Evolutionary conservation across 2,329 filamentous ascomycete species (phyloP), one percentile per base, ranked within the genome.

Genomic region (Graphilbum sp.): DNA sequence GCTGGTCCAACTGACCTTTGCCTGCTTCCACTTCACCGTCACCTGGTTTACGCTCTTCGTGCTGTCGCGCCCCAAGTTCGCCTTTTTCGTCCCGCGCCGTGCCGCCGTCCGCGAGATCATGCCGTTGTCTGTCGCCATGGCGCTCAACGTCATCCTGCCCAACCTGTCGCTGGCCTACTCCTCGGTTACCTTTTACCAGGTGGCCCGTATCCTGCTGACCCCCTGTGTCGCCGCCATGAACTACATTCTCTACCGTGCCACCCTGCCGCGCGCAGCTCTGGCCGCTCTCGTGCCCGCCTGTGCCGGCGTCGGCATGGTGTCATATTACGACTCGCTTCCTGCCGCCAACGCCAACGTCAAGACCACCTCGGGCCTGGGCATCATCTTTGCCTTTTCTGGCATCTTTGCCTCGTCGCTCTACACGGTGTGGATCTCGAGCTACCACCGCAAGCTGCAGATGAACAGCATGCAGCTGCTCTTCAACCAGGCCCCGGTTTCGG

Each of bases 131-230:
- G 49, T 75, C 23, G 68, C 73, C 49, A 80, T 82, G 75, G 67
- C 71, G 37, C 61, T 76, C 42, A 80, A 80, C 53, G 74, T 81
- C 50, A 73, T 81, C 44, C 61, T 81, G 10, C 75, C 74, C 10
- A 81, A 81, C 49, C 57, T 79, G 7, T 79, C 73, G 2, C 61
- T 82, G 32, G 75, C 75, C 23, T 78, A 72, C 52, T 79, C 75
- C 18, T 69, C 69, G 36, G 70, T 81, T 32, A 75, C 74, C 32
- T 80, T 81, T 52, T 81, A 80, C 54, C 76, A 82, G 53, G 68
- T 80, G 35, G 74, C 72, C 5, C 69, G 75, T 19, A 76, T 80
- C 41, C 60, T 80, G 12, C 63, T 80, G 21, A 80, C 76, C 1
- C 77, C 77, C 3, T 66, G 63, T 32, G 74, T 79, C 17, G 75